phyloP scores from a whole-genome alignment of 768 basidiomycete genomes.

The Candolleomyces eurysporus region DNA sequence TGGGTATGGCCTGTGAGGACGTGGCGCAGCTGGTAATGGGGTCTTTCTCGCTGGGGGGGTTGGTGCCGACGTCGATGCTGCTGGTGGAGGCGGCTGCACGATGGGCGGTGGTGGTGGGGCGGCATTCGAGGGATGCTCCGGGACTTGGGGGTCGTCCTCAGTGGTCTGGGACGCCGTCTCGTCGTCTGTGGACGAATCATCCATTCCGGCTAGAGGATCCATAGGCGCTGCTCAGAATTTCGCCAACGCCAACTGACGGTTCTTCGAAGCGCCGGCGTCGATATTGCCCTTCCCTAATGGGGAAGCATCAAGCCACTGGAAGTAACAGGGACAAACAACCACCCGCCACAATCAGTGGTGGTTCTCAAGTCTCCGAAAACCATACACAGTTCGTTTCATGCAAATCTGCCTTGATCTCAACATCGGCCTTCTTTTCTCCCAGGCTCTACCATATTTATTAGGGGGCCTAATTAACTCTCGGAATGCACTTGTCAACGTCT shows the following conservation, averaged over 20 bases:
- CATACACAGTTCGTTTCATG: no score
- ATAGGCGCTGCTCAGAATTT: conserved; percentile 18
- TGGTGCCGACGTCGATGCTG: conserved; percentile 23
- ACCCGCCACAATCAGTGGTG: no score
- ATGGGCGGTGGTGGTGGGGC: conserved; percentile 25
- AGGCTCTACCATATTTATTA: no score
- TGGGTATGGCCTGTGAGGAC: conserved; percentile 75
- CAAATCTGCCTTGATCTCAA: no score
- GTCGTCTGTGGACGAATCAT: conserved; percentile 53
- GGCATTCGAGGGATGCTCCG: conserved; percentile 46
- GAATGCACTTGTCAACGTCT: no score
- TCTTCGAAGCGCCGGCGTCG: conserved; percentile 4
- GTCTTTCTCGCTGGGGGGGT: conserved; percentile 42
- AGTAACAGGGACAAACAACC: background rate
- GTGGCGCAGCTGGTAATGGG: conserved; percentile 69
- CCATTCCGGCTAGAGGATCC: conserved; percentile 47
- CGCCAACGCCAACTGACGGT: background rate
- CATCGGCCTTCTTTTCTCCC: no score
- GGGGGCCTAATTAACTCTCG: no score
- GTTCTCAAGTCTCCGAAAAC: no score
- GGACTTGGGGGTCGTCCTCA: conserved; percentile 80
- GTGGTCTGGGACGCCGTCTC: conserved; percentile 80
- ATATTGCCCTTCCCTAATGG: background rate
- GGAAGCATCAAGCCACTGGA: background rate
- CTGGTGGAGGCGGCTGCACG: conserved; percentile 28